Evolutionary conservation across 2,329 filamentous ascomycete genomes (phyloP), one percentile per base, ranked within the genome.

Genomic region (Lecanicillium sp.): DNA sequence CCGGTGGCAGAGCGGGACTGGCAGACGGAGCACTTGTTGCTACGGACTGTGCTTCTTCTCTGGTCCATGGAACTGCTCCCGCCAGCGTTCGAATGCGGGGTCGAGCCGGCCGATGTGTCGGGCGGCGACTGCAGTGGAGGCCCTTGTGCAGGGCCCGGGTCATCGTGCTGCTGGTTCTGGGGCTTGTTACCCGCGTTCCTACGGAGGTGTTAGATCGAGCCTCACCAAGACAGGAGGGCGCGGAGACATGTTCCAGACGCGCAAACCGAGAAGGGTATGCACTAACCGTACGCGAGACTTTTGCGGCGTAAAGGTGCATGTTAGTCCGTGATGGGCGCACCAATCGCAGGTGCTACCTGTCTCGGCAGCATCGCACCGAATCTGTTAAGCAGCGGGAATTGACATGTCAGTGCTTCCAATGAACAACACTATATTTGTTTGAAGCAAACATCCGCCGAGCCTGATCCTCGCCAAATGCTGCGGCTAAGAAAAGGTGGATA

Each of bases 241-340:
- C n/a, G n/a, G n/a, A n/a, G n/a, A n/a, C n/a, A n/a, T n/a, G n/a
- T n/a, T n/a, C n/a, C n/a, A n/a, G n/a, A n/a, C n/a, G n/a, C n/a
- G n/a, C n/a, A n/a, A n/a, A n/a, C n/a, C n/a, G n/a, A 39, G 37
- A 4, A 6, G 23, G 14, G 20, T 19, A 21, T 15, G 5, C 2
- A 17, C 2, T 30, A 11, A 48, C 45, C 45, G 45, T 11, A 23
- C 8, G 49, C 54, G 42, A 47, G 38, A 45, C 24, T 47, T 51
- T 49, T 52, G 48, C 51, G 41, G 50, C 42, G 44, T 63, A 55
- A 74, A 76, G 7, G 70, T 75, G 57, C 74, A 77, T 15, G 64
- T 56, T 17, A 72, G 62, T 46, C 65, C 59, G 52, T 75, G 73
- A 56, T 75, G 70, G 42, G 62, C 64, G 55, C 73, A 76, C 72